Conservation (phyloP, 805 yeast genomes). For the Yarrowia bubula region DNA sequence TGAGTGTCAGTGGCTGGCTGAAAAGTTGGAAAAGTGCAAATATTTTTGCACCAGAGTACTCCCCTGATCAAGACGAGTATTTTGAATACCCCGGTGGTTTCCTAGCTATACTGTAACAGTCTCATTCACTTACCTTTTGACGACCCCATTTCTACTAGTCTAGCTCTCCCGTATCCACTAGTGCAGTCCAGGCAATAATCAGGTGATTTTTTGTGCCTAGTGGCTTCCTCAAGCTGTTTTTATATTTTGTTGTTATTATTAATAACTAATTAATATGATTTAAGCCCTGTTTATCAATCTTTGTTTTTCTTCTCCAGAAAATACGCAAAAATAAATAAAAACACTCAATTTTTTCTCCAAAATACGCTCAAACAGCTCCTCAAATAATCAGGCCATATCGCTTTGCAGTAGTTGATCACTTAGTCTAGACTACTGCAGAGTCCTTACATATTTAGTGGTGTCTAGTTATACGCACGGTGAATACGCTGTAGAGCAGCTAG, state of each 20-base stretch:
- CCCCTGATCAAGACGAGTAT: too few relatives aligned
- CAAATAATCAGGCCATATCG: constrained; percentile 1
- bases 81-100: too few relatives aligned
- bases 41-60: too few relatives aligned
- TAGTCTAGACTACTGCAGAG: neutral
- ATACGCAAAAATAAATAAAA: neutral
- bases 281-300: too few relatives aligned
- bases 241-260: neutral
- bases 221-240: too few relatives aligned
- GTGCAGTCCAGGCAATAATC: constrained; percentile 2
- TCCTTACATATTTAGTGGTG: constrained; percentile 3
- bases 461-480: neutral
- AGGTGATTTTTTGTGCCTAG: neutral
- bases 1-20: too few relatives aligned
- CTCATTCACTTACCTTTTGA: neutral
- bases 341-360: neutral
- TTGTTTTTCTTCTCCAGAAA: too few relatives aligned
- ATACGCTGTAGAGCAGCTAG: neutral
- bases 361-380: neutral
- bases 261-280: too few relatives aligned
- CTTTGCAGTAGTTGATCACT: neutral
- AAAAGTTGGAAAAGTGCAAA: too few relatives aligned
- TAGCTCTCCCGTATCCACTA: neutral
- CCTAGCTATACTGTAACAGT: too few relatives aligned
- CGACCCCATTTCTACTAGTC: neutral